Percentiles rank a stretch among this genome's conserved stretches.
Conservation (phyloP, 2,329 filamentous ascomycete genomes). For the Arthrobotrys pseudoclavata region DNA sequence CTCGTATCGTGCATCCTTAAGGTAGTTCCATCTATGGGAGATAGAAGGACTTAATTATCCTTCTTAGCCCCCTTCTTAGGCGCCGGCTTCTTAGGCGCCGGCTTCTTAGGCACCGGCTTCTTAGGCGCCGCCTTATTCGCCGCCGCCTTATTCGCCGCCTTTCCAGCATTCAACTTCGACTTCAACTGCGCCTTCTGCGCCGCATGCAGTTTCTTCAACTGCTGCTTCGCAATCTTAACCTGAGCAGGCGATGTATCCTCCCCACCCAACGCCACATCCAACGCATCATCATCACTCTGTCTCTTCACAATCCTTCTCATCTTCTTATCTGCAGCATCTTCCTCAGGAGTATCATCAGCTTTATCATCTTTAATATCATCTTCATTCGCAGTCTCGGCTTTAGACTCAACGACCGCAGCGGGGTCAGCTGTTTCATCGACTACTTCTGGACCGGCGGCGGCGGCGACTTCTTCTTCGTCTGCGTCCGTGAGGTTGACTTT, state of each 20-base stretch:
- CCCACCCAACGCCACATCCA: slow-evolving; percentile 7
- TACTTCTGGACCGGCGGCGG: not conserved
- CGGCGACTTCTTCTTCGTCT: not conserved
- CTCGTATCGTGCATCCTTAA: not conserved
- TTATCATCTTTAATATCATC: not conserved
- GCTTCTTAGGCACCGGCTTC: not conserved
- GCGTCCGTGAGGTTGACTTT: not conserved
- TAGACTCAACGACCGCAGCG: not conserved
- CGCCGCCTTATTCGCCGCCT: slow-evolving; percentile 31
- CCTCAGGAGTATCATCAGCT: not conserved
- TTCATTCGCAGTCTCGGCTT: not conserved
- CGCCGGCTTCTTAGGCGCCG: too few species aligned
- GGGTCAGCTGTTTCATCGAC: not conserved
- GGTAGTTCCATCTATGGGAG: not conserved
- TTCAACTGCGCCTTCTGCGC: slow-evolving; percentile 24
- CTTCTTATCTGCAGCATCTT: not conserved
- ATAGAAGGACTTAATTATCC: not conserved
- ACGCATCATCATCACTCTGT: slow-evolving; percentile 21
- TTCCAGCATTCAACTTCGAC: slow-evolving; percentile 8
- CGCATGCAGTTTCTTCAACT: slow-evolving; percentile 20
- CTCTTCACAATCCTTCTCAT: slow-evolving; percentile 12
- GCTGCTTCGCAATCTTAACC: slow-evolving; percentile 4
- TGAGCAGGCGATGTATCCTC: slow-evolving; percentile 10
- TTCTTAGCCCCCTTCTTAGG: not conserved
- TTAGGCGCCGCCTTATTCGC: too few species aligned